Evolutionary conservation across 1,139 yeast species (phyloP).

Genomic region (Kurtzmaniella quercitrusa): DNA sequence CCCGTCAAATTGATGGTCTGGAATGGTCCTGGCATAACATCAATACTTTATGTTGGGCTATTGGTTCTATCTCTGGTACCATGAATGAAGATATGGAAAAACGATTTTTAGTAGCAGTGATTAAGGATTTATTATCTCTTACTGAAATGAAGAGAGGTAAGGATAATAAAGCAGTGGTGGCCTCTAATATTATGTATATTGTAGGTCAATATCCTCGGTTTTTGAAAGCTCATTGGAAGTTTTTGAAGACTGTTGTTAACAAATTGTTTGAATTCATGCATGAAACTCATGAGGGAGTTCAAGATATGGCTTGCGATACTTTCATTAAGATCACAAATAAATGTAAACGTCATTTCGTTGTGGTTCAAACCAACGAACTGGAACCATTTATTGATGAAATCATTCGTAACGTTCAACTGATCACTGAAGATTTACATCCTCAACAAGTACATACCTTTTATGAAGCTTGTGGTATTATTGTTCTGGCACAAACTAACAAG

Average conservation of each 20-base stretch:
- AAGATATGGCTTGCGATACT: conserved; percentile 99
- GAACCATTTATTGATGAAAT: conserved; percentile 93
- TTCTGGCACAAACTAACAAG: conserved; percentile 69
- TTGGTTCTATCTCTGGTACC: conserved; percentile 97
- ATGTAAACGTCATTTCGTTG: conserved; percentile 93
- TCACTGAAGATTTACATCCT: conserved; percentile 90
- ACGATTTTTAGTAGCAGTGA: conserved; percentile 85
- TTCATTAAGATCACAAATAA: conserved; percentile 91
- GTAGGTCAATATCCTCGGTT: conserved; percentile 99
- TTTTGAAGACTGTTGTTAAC: conserved; percentile 90
- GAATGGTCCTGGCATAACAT: conserved; percentile 99
- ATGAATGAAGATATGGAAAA: conserved; percentile 98
- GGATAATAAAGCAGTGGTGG: conserved; percentile 97
- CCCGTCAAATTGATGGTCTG: conserved; percentile 88
- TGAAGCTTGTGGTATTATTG: conserved; percentile 94
- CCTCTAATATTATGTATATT: conserved; percentile 97
- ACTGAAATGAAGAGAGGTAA: conserved; percentile 97
- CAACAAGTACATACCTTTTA: conserved; percentile 97
- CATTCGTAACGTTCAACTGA: conserved; percentile 72
- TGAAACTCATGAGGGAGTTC: conserved; percentile 99
- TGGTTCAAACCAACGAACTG: conserved; percentile 78
- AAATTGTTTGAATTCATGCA: conserved; percentile 98
- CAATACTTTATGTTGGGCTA: conserved; percentile 98
- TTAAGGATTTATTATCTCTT: conserved; percentile 82
- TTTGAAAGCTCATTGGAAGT: conserved; percentile 96